Conservation (phyloP, 345 rosid genomes). For the Zanthoxylum bungeanum region DNA sequence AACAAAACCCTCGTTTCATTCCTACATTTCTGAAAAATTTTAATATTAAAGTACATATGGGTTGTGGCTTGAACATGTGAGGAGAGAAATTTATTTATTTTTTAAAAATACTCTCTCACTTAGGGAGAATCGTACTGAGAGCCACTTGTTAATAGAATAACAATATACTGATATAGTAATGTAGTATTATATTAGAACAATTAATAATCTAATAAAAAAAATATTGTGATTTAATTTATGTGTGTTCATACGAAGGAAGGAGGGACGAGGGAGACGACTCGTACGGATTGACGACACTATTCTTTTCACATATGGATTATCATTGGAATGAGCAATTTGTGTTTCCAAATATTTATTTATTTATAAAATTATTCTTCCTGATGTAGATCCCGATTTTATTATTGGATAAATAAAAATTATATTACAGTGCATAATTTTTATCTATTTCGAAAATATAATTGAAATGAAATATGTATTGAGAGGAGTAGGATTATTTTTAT, state of each 20-base stretch:
- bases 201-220: not conserved
- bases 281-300: constrained; percentile 48
- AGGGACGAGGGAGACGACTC: constrained; percentile 11
- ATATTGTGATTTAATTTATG: not conserved
- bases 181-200: not conserved
- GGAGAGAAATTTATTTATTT: not conserved
- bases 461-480: too few relatives aligned
- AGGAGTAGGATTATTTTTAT: too few relatives aligned
- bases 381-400: too few relatives aligned
- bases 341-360: not conserved
- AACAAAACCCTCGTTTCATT: constrained; percentile 32
- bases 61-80: constrained; percentile 38
- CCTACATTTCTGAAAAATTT: constrained; percentile 29
- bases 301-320: constrained; percentile 29
- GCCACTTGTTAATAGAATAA: constrained; percentile 20
- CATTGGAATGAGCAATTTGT: constrained; percentile 15
- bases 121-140: constrained; percentile 22
- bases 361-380: too few relatives aligned
- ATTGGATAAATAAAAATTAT: too few relatives aligned
- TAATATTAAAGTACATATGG: constrained; percentile 5
- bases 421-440: too few relatives aligned
- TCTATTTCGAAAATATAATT: too few relatives aligned
- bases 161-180: not conserved
- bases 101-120: not conserved
- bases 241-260: constrained; percentile 14